Evolutionary conservation across 768 basidiomycete species (phyloP).

Genomic region (Sporobolomyces roseus): DNA sequence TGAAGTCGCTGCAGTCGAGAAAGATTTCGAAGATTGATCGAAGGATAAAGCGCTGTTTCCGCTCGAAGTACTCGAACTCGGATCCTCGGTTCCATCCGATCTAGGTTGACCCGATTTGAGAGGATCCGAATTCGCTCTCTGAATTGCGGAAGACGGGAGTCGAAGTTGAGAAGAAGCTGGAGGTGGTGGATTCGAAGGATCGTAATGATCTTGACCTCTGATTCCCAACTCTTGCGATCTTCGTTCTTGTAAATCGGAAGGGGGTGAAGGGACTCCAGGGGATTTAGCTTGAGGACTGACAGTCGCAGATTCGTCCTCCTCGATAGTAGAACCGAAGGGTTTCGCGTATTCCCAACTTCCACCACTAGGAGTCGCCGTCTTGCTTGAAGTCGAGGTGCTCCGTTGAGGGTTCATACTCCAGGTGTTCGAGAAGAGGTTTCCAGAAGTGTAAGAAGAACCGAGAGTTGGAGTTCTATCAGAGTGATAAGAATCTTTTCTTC

Average conservation of each 20-base stretch:
- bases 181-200: neutral
- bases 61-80: neutral
- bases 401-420: neutral
- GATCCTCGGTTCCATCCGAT: slow-evolving; percentile 1
- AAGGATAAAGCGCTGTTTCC: neutral
- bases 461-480: slow-evolving; percentile 31
- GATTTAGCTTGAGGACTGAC: neutral
- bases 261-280: neutral
- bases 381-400: neutral
- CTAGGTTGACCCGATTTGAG: neutral
- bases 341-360: slow-evolving; percentile 15
- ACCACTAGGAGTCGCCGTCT: slow-evolving; percentile 3
- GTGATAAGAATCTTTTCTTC: slow-evolving; percentile 24
- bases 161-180: neutral
- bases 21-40: neutral
- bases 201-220: slow-evolving; percentile 2
- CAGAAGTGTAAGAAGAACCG: neutral
- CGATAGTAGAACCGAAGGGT: slow-evolving; percentile 18
- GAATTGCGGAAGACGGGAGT: neutral
- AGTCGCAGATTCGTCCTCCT: neutral
- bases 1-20: slow-evolving; percentile 1
- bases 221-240: neutral
- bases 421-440: slow-evolving; percentile 11
- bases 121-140: neutral
- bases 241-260: neutral